Percentiles rank a stretch among this genome's conserved stretches.
Evolutionary conservation across 2,329 filamentous ascomycete genomes (phyloP).

Genomic region (Ceratocystis papillata): DNA sequence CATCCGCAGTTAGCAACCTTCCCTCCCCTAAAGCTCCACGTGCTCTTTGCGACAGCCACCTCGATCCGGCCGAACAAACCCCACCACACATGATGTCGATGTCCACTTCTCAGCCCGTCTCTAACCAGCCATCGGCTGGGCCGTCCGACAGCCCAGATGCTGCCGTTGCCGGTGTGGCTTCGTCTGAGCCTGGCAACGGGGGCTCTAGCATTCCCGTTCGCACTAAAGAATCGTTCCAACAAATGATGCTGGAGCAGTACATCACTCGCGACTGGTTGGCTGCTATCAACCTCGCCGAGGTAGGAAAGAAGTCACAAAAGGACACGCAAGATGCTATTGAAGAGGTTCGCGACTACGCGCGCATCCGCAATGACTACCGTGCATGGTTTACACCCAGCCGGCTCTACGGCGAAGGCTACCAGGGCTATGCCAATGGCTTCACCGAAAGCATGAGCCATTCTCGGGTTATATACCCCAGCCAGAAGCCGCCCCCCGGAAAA

Average conservation of each 20-base stretch:
- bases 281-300: slow-evolving; percentile 41
- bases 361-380: slow-evolving; percentile 46
- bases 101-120: slow-evolving; percentile 11
- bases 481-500: slow-evolving; percentile 65
- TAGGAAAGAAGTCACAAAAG: slow-evolving; percentile 44
- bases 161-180: slow-evolving; percentile 25
- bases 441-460: slow-evolving; percentile 61
- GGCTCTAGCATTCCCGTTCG: slow-evolving; percentile 34
- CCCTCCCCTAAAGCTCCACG: slow-evolving; percentile 23
- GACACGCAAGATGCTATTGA: slow-evolving; percentile 53
- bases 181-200: slow-evolving; percentile 29
- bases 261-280: slow-evolving; percentile 45
- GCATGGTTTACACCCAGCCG: slow-evolving; percentile 45
- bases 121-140: background rate
- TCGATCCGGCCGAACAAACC: slow-evolving; percentile 22
- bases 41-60: slow-evolving; percentile 26
- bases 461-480: slow-evolving; percentile 66
- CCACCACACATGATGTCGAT: slow-evolving; percentile 18
- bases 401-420: slow-evolving; percentile 66
- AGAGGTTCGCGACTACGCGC: slow-evolving; percentile 59
- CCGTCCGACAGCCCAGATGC: slow-evolving; percentile 25
- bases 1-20: background rate
- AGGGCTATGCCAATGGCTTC: slow-evolving; percentile 75
- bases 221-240: slow-evolving; percentile 47
- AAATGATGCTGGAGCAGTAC: slow-evolving; percentile 44